These are phyloP conservation scores for Spergularia azorica DNA, from an alignment of 179 eudicot genomes.

Conservation along the genomic window DNA sequence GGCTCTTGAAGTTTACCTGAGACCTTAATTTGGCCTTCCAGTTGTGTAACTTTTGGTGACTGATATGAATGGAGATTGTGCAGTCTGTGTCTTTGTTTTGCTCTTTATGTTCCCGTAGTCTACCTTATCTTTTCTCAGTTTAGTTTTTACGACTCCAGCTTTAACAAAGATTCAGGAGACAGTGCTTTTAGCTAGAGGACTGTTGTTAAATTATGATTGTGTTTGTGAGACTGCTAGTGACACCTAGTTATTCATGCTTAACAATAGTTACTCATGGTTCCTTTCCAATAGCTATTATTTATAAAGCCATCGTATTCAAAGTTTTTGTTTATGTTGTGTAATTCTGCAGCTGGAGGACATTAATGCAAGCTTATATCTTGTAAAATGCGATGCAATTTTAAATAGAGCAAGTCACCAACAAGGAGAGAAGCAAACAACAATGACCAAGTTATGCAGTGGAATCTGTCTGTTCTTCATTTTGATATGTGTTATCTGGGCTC, in stretches of 20 bases:
- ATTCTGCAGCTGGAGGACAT: slow-evolving; percentile 87
- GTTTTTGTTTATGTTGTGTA: slow-evolving; percentile 5
- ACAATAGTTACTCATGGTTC: background rate
- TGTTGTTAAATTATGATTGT: background rate
- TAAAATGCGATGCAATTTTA: slow-evolving; percentile 84
- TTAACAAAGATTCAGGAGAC: background rate
- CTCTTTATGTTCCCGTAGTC: too few species aligned
- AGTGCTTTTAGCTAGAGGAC: background rate
- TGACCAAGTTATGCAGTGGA: slow-evolving; percentile 93
- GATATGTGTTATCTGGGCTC: slow-evolving; percentile 97
- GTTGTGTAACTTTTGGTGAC: too few species aligned
- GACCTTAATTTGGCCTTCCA: too few species aligned
- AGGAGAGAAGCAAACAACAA: slow-evolving; percentile 87
- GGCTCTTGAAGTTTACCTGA: too few species aligned
- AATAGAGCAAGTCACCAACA: slow-evolving; percentile 85
- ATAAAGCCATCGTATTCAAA: slow-evolving; percentile 1
- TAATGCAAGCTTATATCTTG: slow-evolving; percentile 98
- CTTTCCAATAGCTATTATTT: background rate
- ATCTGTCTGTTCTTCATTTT: slow-evolving; percentile 89
- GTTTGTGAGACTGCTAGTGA: background rate
- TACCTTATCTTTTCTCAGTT: background rate
- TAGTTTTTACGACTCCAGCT: background rate
- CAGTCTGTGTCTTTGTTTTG: too few species aligned
- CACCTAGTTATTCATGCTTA: background rate
- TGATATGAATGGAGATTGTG: too few species aligned